Conservation (phyloP, 2,329 filamentous ascomycete species). For the Mollisiaceae sp. region DNA sequence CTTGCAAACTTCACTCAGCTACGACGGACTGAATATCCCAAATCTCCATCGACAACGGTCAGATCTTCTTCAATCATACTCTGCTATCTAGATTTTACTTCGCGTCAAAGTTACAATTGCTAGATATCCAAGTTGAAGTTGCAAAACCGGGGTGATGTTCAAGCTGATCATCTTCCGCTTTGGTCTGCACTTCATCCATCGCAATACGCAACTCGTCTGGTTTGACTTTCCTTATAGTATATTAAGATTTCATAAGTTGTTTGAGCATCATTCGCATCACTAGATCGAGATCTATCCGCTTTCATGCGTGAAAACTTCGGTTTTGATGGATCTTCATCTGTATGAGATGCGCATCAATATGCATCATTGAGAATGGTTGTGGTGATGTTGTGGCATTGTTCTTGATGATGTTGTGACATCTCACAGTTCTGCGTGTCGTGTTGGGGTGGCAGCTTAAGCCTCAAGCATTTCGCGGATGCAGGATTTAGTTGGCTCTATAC, state of each 20-base stretch:
- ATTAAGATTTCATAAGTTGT: neutral
- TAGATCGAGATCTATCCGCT: neutral
- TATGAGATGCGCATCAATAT: constrained; percentile 1
- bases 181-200: neutral
- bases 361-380: neutral
- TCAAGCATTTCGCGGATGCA: constrained; percentile 2
- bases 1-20: constrained; percentile 2
- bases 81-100: neutral
- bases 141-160: constrained; percentile 1
- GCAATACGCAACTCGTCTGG: neutral
- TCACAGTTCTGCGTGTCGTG: neutral
- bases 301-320: neutral
- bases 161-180: constrained; percentile 11
- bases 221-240: neutral
- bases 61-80: neutral
- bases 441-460: constrained; percentile 2
- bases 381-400: neutral
- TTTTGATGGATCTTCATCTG: neutral
- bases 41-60: neutral
- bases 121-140: neutral
- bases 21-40: neutral
- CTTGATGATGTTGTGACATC: neutral
- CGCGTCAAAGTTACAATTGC: neutral
- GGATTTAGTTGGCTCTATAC: neutral
- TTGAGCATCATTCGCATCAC: neutral